phyloP scores from a whole-genome alignment of 2,329 filamentous ascomycete genomes.

The Penicillium rolfsii region DNA sequence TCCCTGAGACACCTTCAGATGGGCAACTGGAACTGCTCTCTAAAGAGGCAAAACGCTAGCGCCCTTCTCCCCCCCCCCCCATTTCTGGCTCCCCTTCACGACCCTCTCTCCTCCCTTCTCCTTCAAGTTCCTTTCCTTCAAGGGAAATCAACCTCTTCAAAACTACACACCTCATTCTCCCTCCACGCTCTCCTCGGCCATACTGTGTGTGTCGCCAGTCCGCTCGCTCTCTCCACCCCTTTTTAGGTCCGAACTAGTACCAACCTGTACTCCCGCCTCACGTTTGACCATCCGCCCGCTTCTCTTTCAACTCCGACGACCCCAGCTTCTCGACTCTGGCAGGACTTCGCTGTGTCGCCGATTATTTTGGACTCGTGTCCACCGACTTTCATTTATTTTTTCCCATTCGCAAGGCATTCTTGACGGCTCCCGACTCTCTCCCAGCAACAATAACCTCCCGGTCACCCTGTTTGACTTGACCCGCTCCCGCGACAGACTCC shows the following conservation, averaged over 20 bases:
- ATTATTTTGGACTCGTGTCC: conserved; percentile 11
- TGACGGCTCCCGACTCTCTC: not conserved
- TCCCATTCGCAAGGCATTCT: conserved; percentile 7
- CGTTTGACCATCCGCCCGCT: conserved; percentile 18
- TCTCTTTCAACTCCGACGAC: conserved; percentile 8
- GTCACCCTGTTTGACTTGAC: conserved; percentile 2
- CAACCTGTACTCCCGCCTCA: conserved; percentile 10
- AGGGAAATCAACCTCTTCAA: conserved; percentile 7
- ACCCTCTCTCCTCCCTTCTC: conserved; percentile 7
- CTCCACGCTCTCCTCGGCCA: conserved; percentile 26
- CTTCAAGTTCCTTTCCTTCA: conserved; percentile 1
- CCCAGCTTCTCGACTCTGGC: conserved; percentile 10
- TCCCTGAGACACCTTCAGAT: conserved; percentile 16
- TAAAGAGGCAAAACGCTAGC: conserved; percentile 12
- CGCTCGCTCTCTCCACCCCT: conserved; percentile 33
- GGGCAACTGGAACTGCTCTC: not conserved
- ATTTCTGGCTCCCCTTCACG: not conserved
- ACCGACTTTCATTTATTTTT: conserved; percentile 25
- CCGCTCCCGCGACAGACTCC: conserved; percentile 13
- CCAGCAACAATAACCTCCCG: conserved; percentile 7
- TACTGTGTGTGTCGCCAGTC: conserved; percentile 41
- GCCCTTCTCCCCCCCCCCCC: not conserved
- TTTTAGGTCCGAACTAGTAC: conserved; percentile 19
- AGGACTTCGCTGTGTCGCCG: conserved; percentile 13
- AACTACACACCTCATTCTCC: conserved; percentile 10